Conservation (phyloP, 2,329 filamentous ascomycete species). For the Aspergillus viridinutans region DNA sequence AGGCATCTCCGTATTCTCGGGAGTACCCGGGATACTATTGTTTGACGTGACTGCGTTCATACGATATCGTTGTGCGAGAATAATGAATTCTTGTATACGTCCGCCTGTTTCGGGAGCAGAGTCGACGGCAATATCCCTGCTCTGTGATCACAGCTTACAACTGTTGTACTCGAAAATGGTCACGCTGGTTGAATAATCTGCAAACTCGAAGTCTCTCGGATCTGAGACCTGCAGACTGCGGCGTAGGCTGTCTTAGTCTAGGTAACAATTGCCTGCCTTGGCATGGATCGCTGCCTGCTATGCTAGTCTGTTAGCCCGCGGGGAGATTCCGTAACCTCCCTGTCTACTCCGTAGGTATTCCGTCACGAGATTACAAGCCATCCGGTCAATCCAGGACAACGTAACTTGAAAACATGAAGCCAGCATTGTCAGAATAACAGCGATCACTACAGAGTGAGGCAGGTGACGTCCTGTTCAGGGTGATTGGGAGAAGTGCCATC, state of each 20-base stretch:
- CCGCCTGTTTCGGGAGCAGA: background rate
- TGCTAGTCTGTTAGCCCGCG: background rate
- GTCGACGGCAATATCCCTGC: background rate
- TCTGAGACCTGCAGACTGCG: background rate
- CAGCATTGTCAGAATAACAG: background rate
- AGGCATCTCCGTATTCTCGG: background rate
- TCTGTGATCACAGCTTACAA: background rate
- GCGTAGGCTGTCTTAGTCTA: background rate
- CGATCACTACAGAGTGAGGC: background rate
- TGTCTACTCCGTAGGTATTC: background rate
- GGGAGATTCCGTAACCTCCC: background rate
- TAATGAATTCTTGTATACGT: background rate
- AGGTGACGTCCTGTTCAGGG: background rate
- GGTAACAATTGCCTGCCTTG: background rate
- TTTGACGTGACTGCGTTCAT: background rate
- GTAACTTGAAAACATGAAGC: background rate
- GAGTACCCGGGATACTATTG: background rate
- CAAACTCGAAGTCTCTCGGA: too few species aligned
- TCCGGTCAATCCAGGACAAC: background rate
- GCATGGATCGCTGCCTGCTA: background rate
- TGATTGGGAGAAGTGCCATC: background rate
- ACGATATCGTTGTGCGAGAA: background rate
- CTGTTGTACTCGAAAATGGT: background rate
- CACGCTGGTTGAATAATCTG: background rate
- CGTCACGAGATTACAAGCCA: background rate